Conservation (phyloP, 139 green algal species). For the Coccomyxa sp. region DNA sequence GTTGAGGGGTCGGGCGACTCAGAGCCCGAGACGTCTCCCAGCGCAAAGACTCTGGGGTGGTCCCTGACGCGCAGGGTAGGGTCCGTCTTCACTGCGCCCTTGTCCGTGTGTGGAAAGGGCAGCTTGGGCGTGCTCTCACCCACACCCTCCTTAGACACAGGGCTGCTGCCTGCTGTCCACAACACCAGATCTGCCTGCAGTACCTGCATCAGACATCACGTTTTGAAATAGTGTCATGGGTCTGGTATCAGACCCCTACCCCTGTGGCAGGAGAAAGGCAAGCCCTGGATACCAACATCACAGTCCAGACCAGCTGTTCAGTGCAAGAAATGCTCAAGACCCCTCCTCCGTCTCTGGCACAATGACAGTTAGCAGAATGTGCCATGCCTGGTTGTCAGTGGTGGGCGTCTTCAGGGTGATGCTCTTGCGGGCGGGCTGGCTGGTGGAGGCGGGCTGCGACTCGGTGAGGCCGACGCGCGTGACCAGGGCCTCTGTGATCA, state of each 20-base stretch:
- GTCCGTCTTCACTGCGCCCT: conserved; percentile 72
- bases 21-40: conserved; percentile 77
- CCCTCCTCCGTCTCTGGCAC: too few species aligned
- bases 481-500: conserved; percentile 45
- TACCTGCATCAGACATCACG: neutral
- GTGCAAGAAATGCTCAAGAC: too few species aligned
- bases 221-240: too few species aligned
- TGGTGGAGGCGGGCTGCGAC: conserved; percentile 1
- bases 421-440: too few species aligned
- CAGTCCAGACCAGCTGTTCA: too few species aligned
- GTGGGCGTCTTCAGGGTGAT: too few species aligned
- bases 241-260: too few species aligned
- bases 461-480: conserved; percentile 24
- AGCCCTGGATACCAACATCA: too few species aligned
- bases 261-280: too few species aligned
- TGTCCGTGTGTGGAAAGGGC: conserved; percentile 64
- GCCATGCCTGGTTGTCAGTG: too few species aligned
- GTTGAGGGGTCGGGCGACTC: neutral
- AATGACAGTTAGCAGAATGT: too few species aligned
- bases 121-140: conserved; percentile 13
- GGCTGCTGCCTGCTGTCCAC: conserved; percentile 81
- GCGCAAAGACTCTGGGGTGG: conserved; percentile 81
- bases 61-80: conserved; percentile 65
- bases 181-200: conserved; percentile 26
- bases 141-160: conserved; percentile 32